Percentiles rank a stretch among this genome's conserved stretches.
phyloP scores from a whole-genome alignment of 2,329 filamentous ascomycete genomes.

The Chrysosporium queenslandicum region DNA sequence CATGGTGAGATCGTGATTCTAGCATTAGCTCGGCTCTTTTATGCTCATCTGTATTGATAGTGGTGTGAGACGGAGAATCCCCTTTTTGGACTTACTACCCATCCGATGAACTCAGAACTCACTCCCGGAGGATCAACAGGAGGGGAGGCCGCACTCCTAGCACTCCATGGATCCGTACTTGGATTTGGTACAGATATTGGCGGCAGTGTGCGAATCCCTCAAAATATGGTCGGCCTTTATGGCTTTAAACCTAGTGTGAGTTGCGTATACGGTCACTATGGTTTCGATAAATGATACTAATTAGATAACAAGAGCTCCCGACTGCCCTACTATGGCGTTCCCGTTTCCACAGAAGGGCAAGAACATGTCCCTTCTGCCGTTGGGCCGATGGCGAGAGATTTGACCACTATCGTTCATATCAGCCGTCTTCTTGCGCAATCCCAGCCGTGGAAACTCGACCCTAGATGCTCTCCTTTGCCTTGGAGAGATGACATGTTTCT shows the following conservation, averaged over 20 bases:
- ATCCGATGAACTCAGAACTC: constrained; percentile 53
- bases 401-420: constrained; percentile 38
- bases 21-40: background rate
- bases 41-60: constrained; percentile 21
- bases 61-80: constrained; percentile 48
- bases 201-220: constrained; percentile 39
- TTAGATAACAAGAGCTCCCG: constrained; percentile 22
- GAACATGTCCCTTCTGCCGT: constrained; percentile 53
- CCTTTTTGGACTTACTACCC: constrained; percentile 50
- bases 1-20: constrained; percentile 37
- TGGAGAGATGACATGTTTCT: constrained; percentile 44
- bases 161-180: constrained; percentile 48
- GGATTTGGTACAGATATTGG: constrained; percentile 58
- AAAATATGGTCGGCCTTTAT: constrained; percentile 45
- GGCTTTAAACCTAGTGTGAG: constrained; percentile 30
- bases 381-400: constrained; percentile 48
- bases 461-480: constrained; percentile 44
- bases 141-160: constrained; percentile 55
- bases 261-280: background rate
- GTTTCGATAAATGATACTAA: background rate
- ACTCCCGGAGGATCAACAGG: constrained; percentile 58
- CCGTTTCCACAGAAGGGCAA: constrained; percentile 55
- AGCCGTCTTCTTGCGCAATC: constrained; percentile 42
- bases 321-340: constrained; percentile 47
- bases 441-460: constrained; percentile 47